Evolutionary conservation across 345 rosid genomes (phyloP).

Genomic region (Microthlaspi erraticum): DNA sequence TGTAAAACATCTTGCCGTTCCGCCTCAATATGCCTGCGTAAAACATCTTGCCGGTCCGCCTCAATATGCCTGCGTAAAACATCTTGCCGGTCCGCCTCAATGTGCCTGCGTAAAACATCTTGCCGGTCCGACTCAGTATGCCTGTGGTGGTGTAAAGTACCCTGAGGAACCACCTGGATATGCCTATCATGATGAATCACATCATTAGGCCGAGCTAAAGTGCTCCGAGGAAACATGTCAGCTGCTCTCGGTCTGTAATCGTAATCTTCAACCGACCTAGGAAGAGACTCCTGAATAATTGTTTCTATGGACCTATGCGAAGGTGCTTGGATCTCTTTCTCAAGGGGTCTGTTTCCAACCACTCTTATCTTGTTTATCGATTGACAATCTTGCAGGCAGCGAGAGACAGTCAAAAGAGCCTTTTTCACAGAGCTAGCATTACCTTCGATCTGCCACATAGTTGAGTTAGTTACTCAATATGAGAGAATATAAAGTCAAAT

Average conservation of each 20-base stretch:
- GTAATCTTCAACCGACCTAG: constrained; percentile 46
- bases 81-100: constrained; percentile 43
- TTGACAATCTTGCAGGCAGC: constrained; percentile 78
- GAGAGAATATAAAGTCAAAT: constrained; percentile 12
- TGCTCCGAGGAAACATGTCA: constrained; percentile 22
- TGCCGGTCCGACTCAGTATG: constrained; percentile 46
- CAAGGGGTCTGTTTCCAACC: constrained; percentile 48
- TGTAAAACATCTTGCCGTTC: constrained; percentile 16
- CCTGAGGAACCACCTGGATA: constrained; percentile 38
- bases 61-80: constrained; percentile 26
- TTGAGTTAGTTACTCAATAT: constrained; percentile 6
- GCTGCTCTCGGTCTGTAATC: constrained; percentile 20
- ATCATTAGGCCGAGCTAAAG: constrained; percentile 34
- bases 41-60: constrained; percentile 9
- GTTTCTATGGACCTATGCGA: constrained; percentile 44
- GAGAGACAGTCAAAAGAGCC: constrained; percentile 75
- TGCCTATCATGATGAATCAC: constrained; percentile 38
- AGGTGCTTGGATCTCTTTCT: constrained; percentile 37
- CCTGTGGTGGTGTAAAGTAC: constrained; percentile 3
- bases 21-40: constrained; percentile 22
- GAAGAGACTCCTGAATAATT: constrained; percentile 46
- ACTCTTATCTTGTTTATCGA: constrained; percentile 38
- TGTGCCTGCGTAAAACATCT: constrained; percentile 24
- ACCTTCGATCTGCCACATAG: constrained; percentile 77
- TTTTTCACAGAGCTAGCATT: constrained; percentile 66